phyloP scores from a whole-genome alignment of 345 rosid species.

The Xanthoceras sorbifolium region DNA sequence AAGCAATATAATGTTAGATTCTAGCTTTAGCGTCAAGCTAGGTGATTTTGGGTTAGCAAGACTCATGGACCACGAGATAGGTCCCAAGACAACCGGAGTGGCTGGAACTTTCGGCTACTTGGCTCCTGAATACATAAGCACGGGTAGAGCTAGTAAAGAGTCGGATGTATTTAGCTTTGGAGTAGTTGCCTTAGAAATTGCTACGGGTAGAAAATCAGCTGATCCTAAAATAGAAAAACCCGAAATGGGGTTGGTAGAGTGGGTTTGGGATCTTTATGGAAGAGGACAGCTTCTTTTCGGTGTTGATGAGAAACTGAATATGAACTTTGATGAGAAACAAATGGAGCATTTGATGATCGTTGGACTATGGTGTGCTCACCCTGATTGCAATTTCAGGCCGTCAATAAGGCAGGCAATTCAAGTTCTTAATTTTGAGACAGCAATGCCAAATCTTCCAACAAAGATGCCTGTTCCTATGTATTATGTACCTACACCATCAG shows the following conservation, averaged over 20 bases:
- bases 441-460: constrained; percentile 44
- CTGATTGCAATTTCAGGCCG: constrained; percentile 45
- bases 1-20: constrained; percentile 63
- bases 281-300: constrained; percentile 26
- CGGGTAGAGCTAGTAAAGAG: constrained; percentile 53
- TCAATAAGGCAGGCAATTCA: constrained; percentile 56
- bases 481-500: constrained; percentile 25
- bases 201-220: constrained; percentile 40
- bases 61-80: constrained; percentile 49
- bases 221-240: constrained; percentile 23
- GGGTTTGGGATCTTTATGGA: constrained; percentile 52
- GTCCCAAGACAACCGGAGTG: constrained; percentile 44
- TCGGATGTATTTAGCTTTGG: constrained; percentile 54
- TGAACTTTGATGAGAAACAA: constrained; percentile 42
- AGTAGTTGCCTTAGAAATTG: constrained; percentile 45
- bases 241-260: constrained; percentile 44
- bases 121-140: constrained; percentile 53
- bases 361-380: constrained; percentile 70
- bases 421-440: constrained; percentile 45
- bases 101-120: constrained; percentile 57
- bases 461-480: constrained; percentile 48
- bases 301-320: constrained; percentile 37
- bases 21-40: constrained; percentile 56
- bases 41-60: constrained; percentile 70
- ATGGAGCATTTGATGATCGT: constrained; percentile 42